These are phyloP conservation scores for Saccharomycopsis sp. DNA, from an alignment of 805 yeast genomes.

Conservation along the genomic window DNA sequence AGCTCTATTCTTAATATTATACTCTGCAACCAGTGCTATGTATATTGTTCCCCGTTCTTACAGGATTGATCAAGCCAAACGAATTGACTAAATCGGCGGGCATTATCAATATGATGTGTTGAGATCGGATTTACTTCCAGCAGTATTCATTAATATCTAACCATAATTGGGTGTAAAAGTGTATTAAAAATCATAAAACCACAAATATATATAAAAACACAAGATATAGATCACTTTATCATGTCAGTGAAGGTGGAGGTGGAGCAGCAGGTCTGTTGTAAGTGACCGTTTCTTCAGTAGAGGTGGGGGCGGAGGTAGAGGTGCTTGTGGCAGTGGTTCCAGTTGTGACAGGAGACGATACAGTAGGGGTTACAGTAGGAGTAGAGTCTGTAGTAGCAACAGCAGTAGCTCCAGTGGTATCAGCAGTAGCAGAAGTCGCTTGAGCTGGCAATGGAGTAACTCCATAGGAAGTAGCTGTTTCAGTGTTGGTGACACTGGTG, in stretches of 20 bases:
- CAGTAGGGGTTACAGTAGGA: neutral
- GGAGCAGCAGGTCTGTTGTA: neutral
- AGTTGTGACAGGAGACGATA: neutral
- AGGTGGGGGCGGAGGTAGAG: neutral
- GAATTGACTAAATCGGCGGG: too few relatives aligned
- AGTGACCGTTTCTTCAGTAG: neutral
- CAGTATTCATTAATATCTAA: too few relatives aligned
- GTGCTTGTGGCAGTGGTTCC: neutral
- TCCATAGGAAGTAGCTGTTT: conserved; percentile 2
- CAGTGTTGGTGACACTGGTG: neutral
- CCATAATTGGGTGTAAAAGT: too few relatives aligned
- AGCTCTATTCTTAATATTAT: conserved; percentile 41
- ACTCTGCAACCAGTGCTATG: too few relatives aligned
- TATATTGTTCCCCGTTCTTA: too few relatives aligned
- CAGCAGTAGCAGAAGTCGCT: conserved; percentile 2
- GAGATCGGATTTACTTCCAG: too few relatives aligned
- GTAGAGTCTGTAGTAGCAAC: conserved; percentile 1
- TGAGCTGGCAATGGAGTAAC: neutral
- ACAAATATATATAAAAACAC: too few relatives aligned
- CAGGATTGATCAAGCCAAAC: too few relatives aligned
- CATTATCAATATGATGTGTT: too few relatives aligned
- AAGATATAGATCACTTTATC: too few relatives aligned
- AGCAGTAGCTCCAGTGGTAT: conserved; percentile 1
- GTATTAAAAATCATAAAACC: too few relatives aligned
- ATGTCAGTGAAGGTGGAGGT: neutral